A percentile compares a stretch with the other conserved stretches of the same genome.
Evolutionary conservation across 2,329 filamentous ascomycete genomes (phyloP).

Genomic region (Elsinoe arachidis): DNA sequence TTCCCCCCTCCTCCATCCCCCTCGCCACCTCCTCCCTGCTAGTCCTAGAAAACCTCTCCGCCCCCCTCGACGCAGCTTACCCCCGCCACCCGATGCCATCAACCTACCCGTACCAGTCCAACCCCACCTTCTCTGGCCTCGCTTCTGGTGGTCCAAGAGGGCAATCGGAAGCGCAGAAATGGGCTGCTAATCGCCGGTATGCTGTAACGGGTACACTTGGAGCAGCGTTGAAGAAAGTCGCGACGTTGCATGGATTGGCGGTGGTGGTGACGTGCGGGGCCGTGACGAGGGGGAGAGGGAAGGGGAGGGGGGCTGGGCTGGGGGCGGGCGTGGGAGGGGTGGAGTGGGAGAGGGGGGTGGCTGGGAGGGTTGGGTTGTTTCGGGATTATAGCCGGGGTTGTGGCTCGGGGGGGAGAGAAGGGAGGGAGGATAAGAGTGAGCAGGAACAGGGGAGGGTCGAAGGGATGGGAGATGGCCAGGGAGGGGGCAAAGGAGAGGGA

Average conservation of each 20-base stretch:
- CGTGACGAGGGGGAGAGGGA: constrained; percentile 65
- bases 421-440: constrained; percentile 18
- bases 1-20: constrained; percentile 56
- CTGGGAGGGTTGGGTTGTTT: constrained; percentile 67
- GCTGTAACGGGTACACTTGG: constrained; percentile 60
- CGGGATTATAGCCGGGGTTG: constrained; percentile 49
- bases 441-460: constrained; percentile 22
- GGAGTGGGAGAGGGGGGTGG: constrained; percentile 72
- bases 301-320: constrained; percentile 52
- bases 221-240: constrained; percentile 57
- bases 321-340: constrained; percentile 65
- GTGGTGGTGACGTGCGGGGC: constrained; percentile 71
- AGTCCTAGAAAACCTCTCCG: constrained; percentile 69
- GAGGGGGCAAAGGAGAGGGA: constrained; percentile 18
- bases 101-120: constrained; percentile 47
- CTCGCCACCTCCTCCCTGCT: constrained; percentile 57
- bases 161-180: constrained; percentile 37
- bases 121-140: constrained; percentile 44
- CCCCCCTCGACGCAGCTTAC: constrained; percentile 61
- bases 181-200: constrained; percentile 43
- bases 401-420: constrained; percentile 21
- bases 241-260: constrained; percentile 62
- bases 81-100: background rate
- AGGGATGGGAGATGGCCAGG: constrained; percentile 21
- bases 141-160: no score